These are phyloP conservation scores for Lactifluus rugatus DNA, from an alignment of 768 basidiomycete species.

Conservation along the genomic window DNA sequence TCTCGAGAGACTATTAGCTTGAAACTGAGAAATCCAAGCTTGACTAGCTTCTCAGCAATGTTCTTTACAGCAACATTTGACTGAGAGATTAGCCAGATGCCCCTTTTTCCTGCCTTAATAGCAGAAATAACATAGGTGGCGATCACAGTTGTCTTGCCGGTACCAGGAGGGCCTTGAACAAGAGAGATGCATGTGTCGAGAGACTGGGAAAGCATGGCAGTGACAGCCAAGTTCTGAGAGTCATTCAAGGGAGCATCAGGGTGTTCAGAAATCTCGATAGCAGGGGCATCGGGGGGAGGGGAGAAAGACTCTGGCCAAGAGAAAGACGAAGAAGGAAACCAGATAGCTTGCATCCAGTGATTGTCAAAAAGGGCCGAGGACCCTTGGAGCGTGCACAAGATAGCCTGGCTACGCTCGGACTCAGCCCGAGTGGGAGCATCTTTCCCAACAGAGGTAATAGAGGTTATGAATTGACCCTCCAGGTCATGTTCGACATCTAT, in stretches of 20 bases:
- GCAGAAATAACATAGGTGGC: conserved; percentile 27
- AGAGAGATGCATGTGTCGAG: conserved; percentile 28
- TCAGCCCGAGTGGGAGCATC: conserved; percentile 54
- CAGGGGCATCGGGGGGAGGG: conserved; percentile 17
- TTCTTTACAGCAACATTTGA: conserved; percentile 87
- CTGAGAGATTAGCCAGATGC: conserved; percentile 77
- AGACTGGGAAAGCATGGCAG: conserved; percentile 31
- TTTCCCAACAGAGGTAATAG: conserved; percentile 42
- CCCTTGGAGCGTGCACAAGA: conserved; percentile 32
- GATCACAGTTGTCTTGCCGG: conserved; percentile 28
- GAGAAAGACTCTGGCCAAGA: conserved; percentile 31
- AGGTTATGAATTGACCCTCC: conserved; percentile 25
- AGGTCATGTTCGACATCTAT: conserved; percentile 23
- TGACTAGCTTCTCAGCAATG: conserved; percentile 70
- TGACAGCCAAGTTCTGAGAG: conserved; percentile 32
- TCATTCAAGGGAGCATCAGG: conserved; percentile 28
- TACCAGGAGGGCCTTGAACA: conserved; percentile 28
- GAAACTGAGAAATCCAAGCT: conserved; percentile 45
- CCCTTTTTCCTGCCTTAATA: conserved; percentile 21
- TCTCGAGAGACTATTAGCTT: conserved; percentile 62
- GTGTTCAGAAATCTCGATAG: conserved; percentile 18
- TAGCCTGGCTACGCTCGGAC: conserved; percentile 26
- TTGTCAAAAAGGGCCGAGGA: conserved; percentile 23
- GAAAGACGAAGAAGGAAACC: conserved; percentile 25
- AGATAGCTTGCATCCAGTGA: conserved; percentile 33